These are phyloP conservation scores for Ogataea allantospora DNA, from an alignment of 805 yeast genomes.

Conservation along the genomic window DNA sequence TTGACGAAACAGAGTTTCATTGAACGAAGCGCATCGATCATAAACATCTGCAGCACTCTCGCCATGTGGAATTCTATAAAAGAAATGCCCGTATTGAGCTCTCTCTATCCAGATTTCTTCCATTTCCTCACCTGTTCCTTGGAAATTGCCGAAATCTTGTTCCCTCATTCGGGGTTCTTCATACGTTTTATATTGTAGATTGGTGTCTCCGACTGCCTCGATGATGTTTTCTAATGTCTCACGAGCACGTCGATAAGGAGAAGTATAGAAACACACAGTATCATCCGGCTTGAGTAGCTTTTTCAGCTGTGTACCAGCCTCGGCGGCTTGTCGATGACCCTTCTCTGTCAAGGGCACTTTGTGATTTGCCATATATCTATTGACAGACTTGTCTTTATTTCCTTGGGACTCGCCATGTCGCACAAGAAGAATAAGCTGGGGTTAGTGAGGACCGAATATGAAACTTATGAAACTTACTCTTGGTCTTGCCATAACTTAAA, in stretches of 20 bases:
- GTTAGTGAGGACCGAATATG: conserved; percentile 11
- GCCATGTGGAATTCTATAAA: conserved; percentile 88
- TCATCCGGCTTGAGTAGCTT: conserved; percentile 41
- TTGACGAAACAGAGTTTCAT: conserved; percentile 81
- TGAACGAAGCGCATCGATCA: conserved; percentile 87
- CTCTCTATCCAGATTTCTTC: conserved; percentile 78
- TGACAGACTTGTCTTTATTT: conserved; percentile 80
- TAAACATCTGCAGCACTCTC: conserved; percentile 96
- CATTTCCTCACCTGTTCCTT: conserved; percentile 73
- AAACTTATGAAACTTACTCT: conserved; percentile 34
- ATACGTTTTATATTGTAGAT: conserved; percentile 52
- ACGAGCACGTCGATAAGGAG: conserved; percentile 82
- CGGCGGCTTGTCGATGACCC: conserved; percentile 64
- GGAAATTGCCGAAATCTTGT: conserved; percentile 94
- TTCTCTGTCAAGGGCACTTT: conserved; percentile 65
- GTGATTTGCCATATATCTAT: conserved; percentile 78
- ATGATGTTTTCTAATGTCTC: conserved; percentile 76
- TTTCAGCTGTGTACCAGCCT: conserved; percentile 54
- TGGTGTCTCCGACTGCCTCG: conserved; percentile 44
- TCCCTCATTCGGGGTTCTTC: conserved; percentile 94
- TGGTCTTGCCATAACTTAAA: conserved; percentile 38
- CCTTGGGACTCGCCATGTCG: conserved; percentile 95
- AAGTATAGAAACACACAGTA: conserved; percentile 72
- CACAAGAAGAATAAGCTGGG: conserved; percentile 62
- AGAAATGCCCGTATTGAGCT: conserved; percentile 84